Conservation (phyloP, 192 early-diverging fungal genomes). For the Entomortierella lignicola region DNA sequence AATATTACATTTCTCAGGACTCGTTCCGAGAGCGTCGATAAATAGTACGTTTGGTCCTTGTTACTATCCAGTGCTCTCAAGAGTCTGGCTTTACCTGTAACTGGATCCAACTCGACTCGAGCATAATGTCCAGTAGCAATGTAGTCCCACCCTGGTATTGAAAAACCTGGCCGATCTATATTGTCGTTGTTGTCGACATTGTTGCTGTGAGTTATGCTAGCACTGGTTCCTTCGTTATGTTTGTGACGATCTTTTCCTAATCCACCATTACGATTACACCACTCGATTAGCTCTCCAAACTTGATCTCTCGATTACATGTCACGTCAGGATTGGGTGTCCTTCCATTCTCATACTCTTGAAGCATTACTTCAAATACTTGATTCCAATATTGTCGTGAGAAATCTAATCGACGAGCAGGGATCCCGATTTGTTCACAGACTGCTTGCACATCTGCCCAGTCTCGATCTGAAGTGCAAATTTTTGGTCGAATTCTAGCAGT, state of each 20-base stretch:
- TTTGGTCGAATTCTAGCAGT: conserved; percentile 39
- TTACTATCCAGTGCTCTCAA: conserved; percentile 66
- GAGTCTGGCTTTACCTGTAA: conserved; percentile 18
- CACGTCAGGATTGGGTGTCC: conserved; percentile 95
- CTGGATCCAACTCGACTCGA: conserved; percentile 44
- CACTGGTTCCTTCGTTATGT: neutral
- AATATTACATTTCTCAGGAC: conserved; percentile 74
- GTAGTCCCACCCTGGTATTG: conserved; percentile 54
- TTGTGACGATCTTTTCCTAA: conserved; percentile 33
- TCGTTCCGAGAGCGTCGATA: conserved; percentile 70
- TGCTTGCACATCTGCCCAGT: conserved; percentile 82
- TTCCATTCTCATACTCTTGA: conserved; percentile 72
- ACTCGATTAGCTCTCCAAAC: conserved; percentile 88
- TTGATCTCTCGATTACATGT: conserved; percentile 93
- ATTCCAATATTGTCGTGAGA: conserved; percentile 93
- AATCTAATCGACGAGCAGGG: conserved; percentile 70
- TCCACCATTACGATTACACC: conserved; percentile 49
- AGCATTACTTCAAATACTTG: conserved; percentile 88
- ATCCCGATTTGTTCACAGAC: conserved; percentile 80
- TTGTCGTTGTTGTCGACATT: conserved; percentile 19
- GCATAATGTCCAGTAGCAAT: conserved; percentile 66
- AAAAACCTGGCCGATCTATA: neutral
- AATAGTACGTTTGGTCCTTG: conserved; percentile 97
- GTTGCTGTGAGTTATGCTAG: conserved; percentile 22
- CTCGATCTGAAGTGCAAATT: conserved; percentile 78